Base-by-base conservation (phyloP, 2,329 filamentous ascomycete species). In the Botrytis pseudocinerea region DNA sequence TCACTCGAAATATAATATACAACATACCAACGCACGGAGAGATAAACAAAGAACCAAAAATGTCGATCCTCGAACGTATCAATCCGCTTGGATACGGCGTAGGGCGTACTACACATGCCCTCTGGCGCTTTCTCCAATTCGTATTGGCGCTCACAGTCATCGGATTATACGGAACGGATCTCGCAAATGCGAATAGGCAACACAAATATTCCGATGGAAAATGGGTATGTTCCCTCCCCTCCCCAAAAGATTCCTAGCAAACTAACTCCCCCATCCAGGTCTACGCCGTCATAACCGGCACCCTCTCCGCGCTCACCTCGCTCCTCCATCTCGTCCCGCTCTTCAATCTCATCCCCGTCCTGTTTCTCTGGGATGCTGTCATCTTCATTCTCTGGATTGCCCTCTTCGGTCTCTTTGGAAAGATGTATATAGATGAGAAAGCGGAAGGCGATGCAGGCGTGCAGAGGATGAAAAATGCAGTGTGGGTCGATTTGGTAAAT, bases 401-500 rank as follows among this genome's bases (percentile, higher is more conserved):
- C 2, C 85, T 96, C 9, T 97, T 97, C 81, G 94, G 93, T 28
- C 84, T 96, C 74, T 97, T 97, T 80, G 94, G 91, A 71, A 90
- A 87, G 78, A 83, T 95, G 86, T 97, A 91, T 85, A 92, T 97
- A 80, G 82, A 88, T 71, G 90, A 90, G 78, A 82, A 93, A 73
- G 81, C 90, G 0, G 85, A 92, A 80, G 90, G 90, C 22, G 87
- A 93, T 80, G 78, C 78, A 59, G 90, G 87, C 68, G 87, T 95
- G 73, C 83, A 85, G 76, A 87, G 93, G 73, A 97, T 97, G 94
- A 94, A 94, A 84, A 90, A 91, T 80, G 93, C 93, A 8, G 93
- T 96, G 25, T 97, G 93, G 92, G 86, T 97, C 63, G 92, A 95
- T 81, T 82, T 97, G 69, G 84, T 88, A 64, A 93, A 91, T 80